Base-by-base conservation (phyloP, 2,329 filamentous ascomycete genomes). In the Anthostomella pinea region DNA sequence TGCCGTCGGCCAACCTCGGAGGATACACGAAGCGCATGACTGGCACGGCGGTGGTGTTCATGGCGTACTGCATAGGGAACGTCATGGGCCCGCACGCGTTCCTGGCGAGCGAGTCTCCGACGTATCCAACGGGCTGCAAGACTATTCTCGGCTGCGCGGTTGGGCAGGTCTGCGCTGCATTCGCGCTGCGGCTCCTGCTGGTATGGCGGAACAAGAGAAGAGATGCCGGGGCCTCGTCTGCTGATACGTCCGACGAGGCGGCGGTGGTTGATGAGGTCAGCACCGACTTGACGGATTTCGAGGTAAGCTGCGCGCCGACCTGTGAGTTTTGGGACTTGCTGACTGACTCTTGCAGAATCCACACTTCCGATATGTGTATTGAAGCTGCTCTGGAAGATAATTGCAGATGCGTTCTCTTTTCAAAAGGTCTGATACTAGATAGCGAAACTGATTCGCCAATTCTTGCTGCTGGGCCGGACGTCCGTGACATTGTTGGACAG, bases 101-200 rank as follows among this genome's bases (percentile, higher is more conserved):
- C 46, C 41, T 72, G 3, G 60, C 58, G 0, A 33, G 49, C 0
- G 71, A 75, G 44, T 59, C 68, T 1, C 72, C 72, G 0, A 49
- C 64, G 0, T 79, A 78, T 19, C 56, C 60, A 19, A 76, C 73
- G 0, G 75, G 74, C 1, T 75, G 69, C 33, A 74, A 68, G 38
- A 56, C 74, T 6, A 69, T 72, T 11, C 51, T 78, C 3, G 65
- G 63, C 14, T 74, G 70, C 45, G 58, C 68, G 6, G 63, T 59
- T 13, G 58, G 56, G 7, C 68, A 70, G 42, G 52, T 70, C n/a
- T 53, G 53, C 11, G 43, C 67, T 11, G 60, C 62, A n/a, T 31
- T 64, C 28, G 34, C 32, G 11, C 30, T 68, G 46, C 49, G 66
- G 16, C 39, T 59, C 15, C 41, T 68, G 24, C 41, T 70, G 33